These are phyloP conservation scores for Mortierella sp. DNA, from an alignment of 371 early-diverging fungal species.

Conservation along the genomic window DNA sequence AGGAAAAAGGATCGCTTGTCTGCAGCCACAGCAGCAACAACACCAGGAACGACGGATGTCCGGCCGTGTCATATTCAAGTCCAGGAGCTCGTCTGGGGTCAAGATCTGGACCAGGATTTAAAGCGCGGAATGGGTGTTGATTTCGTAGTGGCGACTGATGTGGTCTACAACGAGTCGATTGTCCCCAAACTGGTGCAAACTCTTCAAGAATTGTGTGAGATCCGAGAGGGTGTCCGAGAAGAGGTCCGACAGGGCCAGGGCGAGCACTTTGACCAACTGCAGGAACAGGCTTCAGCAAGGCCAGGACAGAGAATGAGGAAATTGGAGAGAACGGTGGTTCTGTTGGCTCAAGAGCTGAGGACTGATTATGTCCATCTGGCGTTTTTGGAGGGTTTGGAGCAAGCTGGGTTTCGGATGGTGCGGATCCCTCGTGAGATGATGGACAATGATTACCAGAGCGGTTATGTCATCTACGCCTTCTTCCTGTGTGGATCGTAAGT, in stretches of 20 bases:
- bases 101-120: conserved; percentile 46
- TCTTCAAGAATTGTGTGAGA: conserved; percentile 29
- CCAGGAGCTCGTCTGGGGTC: conserved; percentile 53
- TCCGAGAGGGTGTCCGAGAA: conserved; percentile 26
- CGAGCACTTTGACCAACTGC: conserved; percentile 16
- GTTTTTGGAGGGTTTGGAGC: conserved; percentile 39
- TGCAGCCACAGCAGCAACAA: not conserved
- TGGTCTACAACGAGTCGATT: conserved; percentile 53
- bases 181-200: conserved; percentile 42
- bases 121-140: conserved; percentile 43
- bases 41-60: not conserved
- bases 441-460: conserved; percentile 42
- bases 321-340: conserved; percentile 33
- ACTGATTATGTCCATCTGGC: conserved; percentile 49
- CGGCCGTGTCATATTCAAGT: conserved; percentile 44
- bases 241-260: conserved; percentile 15
- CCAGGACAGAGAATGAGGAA: not conserved
- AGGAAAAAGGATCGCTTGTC: conserved; percentile 16
- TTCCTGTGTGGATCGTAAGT: conserved; percentile 6
- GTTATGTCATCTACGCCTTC: conserved; percentile 52
- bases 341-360: conserved; percentile 46
- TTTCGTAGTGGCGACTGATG: conserved; percentile 51
- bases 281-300: not conserved
- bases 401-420: conserved; percentile 41
- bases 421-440: conserved; percentile 41